Base-by-base conservation (phyloP, 345 rosid genomes). In the Eucalyptus shirleyi region DNA sequence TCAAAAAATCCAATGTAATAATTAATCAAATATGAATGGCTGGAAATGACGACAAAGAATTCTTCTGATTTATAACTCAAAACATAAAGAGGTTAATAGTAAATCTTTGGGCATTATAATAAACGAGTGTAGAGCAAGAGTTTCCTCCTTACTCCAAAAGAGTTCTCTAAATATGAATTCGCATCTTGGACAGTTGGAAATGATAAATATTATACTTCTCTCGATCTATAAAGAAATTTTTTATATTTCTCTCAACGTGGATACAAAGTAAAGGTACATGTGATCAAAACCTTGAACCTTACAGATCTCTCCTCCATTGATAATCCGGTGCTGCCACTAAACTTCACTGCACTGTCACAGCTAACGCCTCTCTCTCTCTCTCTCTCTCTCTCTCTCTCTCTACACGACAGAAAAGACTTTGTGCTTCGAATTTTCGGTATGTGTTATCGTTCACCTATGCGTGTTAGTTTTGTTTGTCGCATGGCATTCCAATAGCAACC, bases 11-110 rank as follows among this genome's bases (percentile, higher is more conserved):
- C 59, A 53, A 21, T 53, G 59, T 19, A 53, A 53, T 53, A 8
- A 53, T 53, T 53, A 53, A 53, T 19, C 56, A 53, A 53, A 53
- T 3, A 53, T 8, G 24, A 53, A 53, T 53, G 10, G 59, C 37
- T 34, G 37, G 37, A 34, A 34, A 34, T 34, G 37, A 34, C 37
- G 37, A 34, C 37, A 34, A 34, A 34, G 5, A 53, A 19, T 53
- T 53, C 9, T 53, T 53, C 1, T 3, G 1, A 1, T 7, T 53
- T 18, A 53, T 53, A 53, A 53, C 59, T 53, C 59, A 53, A 53
- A 19, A 8, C 19, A 53, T 53, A 9, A 53, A 53, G 59, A 19
- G 0, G 0, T 53, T 8, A 4, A 53, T 0, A 2, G 1, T 21
- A 53, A 53, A 53, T 4, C 26, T 21, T 21, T 21, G 11, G 26